These are phyloP conservation scores for Gamsiella multidivaricata DNA, from an alignment of 192 early-diverging fungal species.

Conservation along the genomic window DNA sequence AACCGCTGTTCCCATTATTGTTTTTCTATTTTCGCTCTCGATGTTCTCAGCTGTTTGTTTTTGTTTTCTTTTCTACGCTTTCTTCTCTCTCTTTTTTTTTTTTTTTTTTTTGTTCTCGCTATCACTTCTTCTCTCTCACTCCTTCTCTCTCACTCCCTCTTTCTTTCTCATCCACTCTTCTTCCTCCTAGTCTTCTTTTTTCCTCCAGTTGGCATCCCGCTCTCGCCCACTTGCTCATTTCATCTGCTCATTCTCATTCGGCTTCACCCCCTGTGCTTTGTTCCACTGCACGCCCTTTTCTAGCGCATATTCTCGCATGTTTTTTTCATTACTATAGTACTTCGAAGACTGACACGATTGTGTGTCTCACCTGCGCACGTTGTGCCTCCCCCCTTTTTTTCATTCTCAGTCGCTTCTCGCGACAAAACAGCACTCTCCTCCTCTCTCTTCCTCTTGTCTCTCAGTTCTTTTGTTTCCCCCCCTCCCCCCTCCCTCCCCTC, in stretches of 20 bases:
- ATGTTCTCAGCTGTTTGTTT: too few species aligned
- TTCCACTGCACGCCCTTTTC: too few species aligned
- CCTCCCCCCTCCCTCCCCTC: background rate
- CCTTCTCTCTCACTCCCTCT: conserved; percentile 4
- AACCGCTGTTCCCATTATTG: too few species aligned
- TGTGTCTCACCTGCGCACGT: background rate
- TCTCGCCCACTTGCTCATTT: background rate
- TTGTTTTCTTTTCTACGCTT: background rate
- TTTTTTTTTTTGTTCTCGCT: background rate
- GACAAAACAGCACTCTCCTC: background rate
- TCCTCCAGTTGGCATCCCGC: too few species aligned
- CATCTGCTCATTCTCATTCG: too few species aligned
- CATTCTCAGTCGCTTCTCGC: background rate
- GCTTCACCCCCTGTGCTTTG: too few species aligned
- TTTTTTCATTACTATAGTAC: too few species aligned
- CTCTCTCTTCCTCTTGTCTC: background rate
- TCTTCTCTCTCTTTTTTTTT: background rate
- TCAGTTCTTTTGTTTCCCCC: conserved; percentile 2
- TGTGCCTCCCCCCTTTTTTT: background rate
- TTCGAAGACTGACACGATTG: too few species aligned
- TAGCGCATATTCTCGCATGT: too few species aligned
- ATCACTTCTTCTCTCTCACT: conserved; percentile 2
- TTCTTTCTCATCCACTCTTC: background rate
- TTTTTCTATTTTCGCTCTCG: too few species aligned
- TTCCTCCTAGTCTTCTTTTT: background rate